Percentiles rank a stretch among this genome's conserved stretches.
These are phyloP conservation scores for Sporothrix sp. DNA, from an alignment of 2,329 filamentous ascomycete genomes.

Conservation along the genomic window DNA sequence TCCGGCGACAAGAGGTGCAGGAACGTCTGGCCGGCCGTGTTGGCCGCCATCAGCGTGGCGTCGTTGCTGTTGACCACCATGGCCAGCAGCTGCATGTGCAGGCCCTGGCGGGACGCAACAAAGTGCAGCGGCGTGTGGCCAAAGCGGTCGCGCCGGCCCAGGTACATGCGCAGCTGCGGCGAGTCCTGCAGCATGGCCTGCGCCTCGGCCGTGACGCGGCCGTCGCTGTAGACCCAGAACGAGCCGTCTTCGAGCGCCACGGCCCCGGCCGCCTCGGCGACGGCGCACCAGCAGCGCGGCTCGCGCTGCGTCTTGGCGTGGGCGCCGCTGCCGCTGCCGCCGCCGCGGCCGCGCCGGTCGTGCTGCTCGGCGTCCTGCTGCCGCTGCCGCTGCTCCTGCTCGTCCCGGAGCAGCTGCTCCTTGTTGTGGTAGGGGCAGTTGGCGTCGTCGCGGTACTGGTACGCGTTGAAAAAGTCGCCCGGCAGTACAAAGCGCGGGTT, in stretches of 20 bases:
- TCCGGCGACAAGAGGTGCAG: conserved; percentile 32
- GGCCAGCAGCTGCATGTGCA: conserved; percentile 23
- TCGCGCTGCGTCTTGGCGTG: conserved; percentile 9
- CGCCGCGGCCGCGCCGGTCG: not conserved
- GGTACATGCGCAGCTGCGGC: conserved; percentile 11
- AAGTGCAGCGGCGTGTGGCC: conserved; percentile 40
- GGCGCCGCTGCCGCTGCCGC: not conserved
- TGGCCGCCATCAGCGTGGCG: conserved; percentile 24
- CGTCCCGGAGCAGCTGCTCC: conserved; percentile 9
- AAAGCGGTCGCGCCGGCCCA: conserved; percentile 32
- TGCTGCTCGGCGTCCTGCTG: conserved; percentile 2
- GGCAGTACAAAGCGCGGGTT: conserved; percentile 31
- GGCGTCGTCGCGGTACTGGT: conserved; percentile 21
- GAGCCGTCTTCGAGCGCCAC: conserved; percentile 14
- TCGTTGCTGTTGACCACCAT: conserved; percentile 19
- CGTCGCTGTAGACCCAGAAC: conserved; percentile 23
- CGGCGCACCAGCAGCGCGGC: conserved; percentile 26
- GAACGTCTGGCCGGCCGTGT: conserved; percentile 40
- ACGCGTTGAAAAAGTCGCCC: conserved; percentile 37
- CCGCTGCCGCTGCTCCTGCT: conserved; percentile 1
- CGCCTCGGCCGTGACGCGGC: conserved; percentile 23
- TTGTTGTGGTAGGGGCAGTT: conserved; percentile 18
- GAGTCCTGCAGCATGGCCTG: conserved; percentile 19
- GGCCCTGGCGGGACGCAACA: conserved; percentile 30
- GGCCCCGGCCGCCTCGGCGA: conserved; percentile 19